A percentile compares a stretch with the other conserved stretches of the same genome.
Conservation (phyloP, 2,329 filamentous ascomycete genomes). For the Aspergillus carbonarius region DNA sequence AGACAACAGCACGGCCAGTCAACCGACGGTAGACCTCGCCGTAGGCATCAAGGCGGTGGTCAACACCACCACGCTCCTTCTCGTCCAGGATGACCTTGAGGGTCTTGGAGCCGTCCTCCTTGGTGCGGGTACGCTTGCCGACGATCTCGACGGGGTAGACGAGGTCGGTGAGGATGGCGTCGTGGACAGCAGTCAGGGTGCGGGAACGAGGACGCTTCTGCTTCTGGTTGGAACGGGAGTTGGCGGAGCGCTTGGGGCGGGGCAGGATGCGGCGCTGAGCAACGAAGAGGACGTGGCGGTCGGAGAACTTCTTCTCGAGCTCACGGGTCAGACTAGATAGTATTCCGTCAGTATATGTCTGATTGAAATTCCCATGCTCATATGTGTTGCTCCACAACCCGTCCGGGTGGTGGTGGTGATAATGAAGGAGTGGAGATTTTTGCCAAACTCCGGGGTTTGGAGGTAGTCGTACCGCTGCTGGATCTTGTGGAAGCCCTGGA, state of each 20-base stretch:
- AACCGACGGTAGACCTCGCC: slow-evolving; percentile 98
- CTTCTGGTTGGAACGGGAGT: slow-evolving; percentile 91
- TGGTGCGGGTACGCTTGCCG: slow-evolving; percentile 97
- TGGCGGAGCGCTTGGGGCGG: slow-evolving; percentile 96
- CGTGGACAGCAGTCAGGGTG: slow-evolving; percentile 98
- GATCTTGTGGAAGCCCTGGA: slow-evolving; percentile 97
- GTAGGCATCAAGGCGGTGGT: slow-evolving; percentile 99
- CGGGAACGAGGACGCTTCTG: slow-evolving; percentile 98
- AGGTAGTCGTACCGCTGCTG: slow-evolving; percentile 84
- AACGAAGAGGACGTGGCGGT: slow-evolving; percentile 99
- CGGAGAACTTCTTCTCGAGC: slow-evolving; percentile 99
- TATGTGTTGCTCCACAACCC: too few species aligned
- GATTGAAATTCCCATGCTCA: slow-evolving; percentile 6
- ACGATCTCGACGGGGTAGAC: slow-evolving; percentile 99
- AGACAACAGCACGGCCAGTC: slow-evolving; percentile 93
- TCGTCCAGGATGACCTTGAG: slow-evolving; percentile 99
- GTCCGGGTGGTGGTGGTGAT: background rate
- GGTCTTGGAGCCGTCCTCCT: slow-evolving; percentile 97
- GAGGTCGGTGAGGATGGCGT: slow-evolving; percentile 95
- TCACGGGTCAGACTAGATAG: slow-evolving; percentile 85
- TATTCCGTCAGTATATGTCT: slow-evolving; percentile 1
- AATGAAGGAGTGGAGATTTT: background rate
- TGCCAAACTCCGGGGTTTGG: too few species aligned
- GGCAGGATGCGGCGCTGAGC: slow-evolving; percentile 98
- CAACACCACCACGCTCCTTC: slow-evolving; percentile 99